These are phyloP conservation scores for Podila minutissima DNA, from an alignment of 192 early-diverging fungal genomes.

Conservation along the genomic window DNA sequence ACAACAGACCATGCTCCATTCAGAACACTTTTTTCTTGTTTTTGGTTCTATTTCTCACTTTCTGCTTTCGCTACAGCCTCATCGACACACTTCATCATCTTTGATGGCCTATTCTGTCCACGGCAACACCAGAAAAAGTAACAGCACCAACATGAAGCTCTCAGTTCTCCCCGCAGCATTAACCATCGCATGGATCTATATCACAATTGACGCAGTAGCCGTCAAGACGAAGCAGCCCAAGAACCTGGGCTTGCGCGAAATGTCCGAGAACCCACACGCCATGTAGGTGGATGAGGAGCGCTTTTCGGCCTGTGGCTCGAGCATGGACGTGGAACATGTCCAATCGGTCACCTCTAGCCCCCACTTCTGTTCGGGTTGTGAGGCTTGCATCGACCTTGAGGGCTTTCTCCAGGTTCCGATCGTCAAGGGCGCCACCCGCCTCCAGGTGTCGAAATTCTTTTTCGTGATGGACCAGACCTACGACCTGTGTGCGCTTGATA, in stretches of 20 bases:
- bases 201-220: background rate
- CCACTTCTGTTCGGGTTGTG: conserved; percentile 10
- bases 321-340: background rate
- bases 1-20: no score
- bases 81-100: no score
- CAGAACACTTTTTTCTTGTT: no score
- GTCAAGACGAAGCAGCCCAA: background rate
- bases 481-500: conserved; percentile 13
- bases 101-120: no score
- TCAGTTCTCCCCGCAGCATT: no score
- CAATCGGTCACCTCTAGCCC: background rate
- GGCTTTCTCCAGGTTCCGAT: background rate
- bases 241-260: background rate
- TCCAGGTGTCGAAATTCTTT: conserved; percentile 10
- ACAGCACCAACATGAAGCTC: no score
- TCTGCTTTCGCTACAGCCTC: background rate
- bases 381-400: conserved; percentile 13
- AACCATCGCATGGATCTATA: no score
- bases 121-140: no score
- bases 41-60: background rate
- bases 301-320: conserved; percentile 9
- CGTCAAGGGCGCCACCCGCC: conserved; percentile 1
- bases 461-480: conserved; percentile 10
- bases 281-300: conserved; percentile 2
- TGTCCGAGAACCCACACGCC: conserved; percentile 2